phyloP scores from a whole-genome alignment of 139 green algal species.

The Chlorella sorokiniana region DNA sequence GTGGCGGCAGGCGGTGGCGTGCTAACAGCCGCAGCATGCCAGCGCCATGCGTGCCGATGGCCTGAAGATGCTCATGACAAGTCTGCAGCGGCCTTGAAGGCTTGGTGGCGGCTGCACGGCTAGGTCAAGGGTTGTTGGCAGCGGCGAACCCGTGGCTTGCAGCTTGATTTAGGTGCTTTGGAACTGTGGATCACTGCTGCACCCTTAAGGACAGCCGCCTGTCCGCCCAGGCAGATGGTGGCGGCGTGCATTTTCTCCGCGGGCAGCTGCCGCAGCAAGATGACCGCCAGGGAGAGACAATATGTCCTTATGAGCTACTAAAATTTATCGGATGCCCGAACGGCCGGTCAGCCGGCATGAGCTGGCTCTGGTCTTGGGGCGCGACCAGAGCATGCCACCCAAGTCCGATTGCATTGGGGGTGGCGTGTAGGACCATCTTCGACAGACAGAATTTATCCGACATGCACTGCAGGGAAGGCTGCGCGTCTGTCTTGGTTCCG shows the following conservation, averaged over 20 bases:
- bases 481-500: no score
- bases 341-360: no score
- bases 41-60: not conserved
- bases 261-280: not conserved
- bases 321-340: no score
- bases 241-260: not conserved
- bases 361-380: no score
- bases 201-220: not conserved
- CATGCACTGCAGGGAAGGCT: no score
- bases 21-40: not conserved
- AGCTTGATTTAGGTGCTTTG: not conserved
- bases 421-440: no score
- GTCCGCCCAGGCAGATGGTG: not conserved
- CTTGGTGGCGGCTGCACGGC: not conserved
- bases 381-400: no score
- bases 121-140: slow-evolving; percentile 3
- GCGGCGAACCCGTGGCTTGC: not conserved
- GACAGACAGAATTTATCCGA: no score
- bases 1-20: not conserved
- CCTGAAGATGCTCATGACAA: not conserved
- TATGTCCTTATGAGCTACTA: no score
- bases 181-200: not conserved
- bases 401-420: no score
- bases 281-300: no score
- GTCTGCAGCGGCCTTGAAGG: not conserved